A percentile compares a stretch with the other conserved stretches of the same genome.
phyloP scores from a whole-genome alignment of 768 basidiomycete species.

The Termitomyces sp. region DNA sequence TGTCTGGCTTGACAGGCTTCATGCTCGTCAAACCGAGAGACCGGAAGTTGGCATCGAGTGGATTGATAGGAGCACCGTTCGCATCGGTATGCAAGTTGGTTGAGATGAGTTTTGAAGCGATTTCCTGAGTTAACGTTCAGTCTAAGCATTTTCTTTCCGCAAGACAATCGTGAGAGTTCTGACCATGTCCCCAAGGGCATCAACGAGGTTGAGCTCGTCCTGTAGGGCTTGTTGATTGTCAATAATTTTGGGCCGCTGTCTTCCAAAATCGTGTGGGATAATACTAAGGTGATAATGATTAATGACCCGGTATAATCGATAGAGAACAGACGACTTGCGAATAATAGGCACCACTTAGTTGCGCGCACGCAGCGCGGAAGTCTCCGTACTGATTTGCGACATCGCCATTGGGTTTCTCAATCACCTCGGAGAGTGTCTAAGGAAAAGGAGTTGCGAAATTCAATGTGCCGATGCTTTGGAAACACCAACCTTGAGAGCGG shows the following conservation, averaged over 20 bases:
- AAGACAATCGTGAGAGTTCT: neutral
- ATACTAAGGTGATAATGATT: conserved; percentile 27
- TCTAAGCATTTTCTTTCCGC: neutral
- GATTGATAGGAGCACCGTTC: conserved; percentile 45
- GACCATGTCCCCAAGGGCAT: conserved; percentile 62
- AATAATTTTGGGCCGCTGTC: conserved; percentile 41
- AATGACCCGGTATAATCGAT: neutral
- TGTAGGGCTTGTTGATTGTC: conserved; percentile 28
- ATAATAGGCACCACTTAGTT: conserved; percentile 48
- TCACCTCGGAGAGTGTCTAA: conserved; percentile 45
- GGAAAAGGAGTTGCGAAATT: neutral
- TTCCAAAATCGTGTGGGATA: conserved; percentile 59
- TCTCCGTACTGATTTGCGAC: conserved; percentile 31
- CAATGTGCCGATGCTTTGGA: neutral
- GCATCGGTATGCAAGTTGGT: conserved; percentile 30
- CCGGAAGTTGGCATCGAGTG: conserved; percentile 48
- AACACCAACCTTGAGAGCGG: conserved; percentile 42
- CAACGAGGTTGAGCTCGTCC: conserved; percentile 55
- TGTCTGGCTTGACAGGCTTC: conserved; percentile 34
- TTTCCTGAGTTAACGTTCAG: conserved; percentile 37
- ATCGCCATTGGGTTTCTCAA: conserved; percentile 37
- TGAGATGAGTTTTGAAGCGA: conserved; percentile 51
- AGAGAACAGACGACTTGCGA: conserved; percentile 31
- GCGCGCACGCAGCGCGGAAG: conserved; percentile 32
- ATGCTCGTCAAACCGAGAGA: conserved; percentile 48